Evolutionary conservation across 1,284 basidiomycete species (phyloP).

Genomic region (Thecaphora frezii): DNA sequence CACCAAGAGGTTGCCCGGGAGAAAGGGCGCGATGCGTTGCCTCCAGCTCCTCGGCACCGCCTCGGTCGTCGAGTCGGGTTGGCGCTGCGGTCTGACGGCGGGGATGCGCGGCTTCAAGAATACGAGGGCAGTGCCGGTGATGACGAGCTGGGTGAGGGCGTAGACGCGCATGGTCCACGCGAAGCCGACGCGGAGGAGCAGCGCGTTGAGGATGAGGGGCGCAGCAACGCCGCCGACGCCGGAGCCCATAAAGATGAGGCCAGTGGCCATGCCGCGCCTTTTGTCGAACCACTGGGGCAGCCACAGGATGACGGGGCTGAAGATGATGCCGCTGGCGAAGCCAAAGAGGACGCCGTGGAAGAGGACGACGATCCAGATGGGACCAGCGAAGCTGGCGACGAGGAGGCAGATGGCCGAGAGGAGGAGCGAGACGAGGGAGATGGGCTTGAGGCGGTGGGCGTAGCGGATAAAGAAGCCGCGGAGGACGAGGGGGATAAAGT

Average conservation of each 20-base stretch:
- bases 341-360: constrained; percentile 45
- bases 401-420: constrained; percentile 26
- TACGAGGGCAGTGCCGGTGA: constrained; percentile 20
- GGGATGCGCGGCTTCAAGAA: constrained; percentile 12
- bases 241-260: constrained; percentile 39
- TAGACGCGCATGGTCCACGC: constrained; percentile 39
- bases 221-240: constrained; percentile 45
- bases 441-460: constrained; percentile 26
- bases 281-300: constrained; percentile 45
- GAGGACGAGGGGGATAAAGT: constrained; percentile 39
- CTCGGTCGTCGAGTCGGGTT: too few species aligned
- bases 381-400: constrained; percentile 37
- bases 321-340: constrained; percentile 30
- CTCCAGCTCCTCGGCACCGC: too few species aligned
- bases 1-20: constrained; percentile 23
- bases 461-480: constrained; percentile 33
- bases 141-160: constrained; percentile 26
- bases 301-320: constrained; percentile 41
- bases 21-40: constrained; percentile 13
- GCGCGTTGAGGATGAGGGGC: constrained; percentile 32
- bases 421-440: constrained; percentile 22
- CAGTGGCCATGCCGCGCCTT: constrained; percentile 34
- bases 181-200: constrained; percentile 34
- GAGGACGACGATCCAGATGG: constrained; percentile 28
- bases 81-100: neutral